A percentile compares a stretch with the other conserved stretches of the same genome.
Evolutionary conservation across 2,329 filamentous ascomycete species (phyloP).

Genomic region (Pseudogymnoascus sp.): DNA sequence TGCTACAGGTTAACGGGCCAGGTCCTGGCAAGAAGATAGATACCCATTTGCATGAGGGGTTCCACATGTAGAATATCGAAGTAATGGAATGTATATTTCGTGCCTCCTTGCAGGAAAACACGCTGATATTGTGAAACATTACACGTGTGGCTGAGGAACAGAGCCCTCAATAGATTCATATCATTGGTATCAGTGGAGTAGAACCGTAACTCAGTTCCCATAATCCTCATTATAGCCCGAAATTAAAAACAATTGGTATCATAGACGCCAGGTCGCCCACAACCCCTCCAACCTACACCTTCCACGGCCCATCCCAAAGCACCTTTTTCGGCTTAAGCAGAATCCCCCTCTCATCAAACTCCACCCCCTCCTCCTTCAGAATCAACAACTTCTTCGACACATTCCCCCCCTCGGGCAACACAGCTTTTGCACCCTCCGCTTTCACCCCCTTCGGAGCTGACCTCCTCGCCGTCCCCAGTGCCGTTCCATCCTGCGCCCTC

Average conservation of each 20-base stretch:
- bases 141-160: background rate
- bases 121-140: background rate
- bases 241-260: background rate
- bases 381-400: slow-evolving; percentile 37
- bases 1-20: slow-evolving; percentile 26
- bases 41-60: slow-evolving; percentile 2
- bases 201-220: background rate
- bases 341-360: slow-evolving; percentile 37
- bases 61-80: slow-evolving; percentile 3
- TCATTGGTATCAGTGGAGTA: background rate
- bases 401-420: slow-evolving; percentile 31
- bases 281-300: background rate
- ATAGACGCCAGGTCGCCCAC: background rate
- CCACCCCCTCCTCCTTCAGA: slow-evolving; percentile 38
- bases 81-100: background rate
- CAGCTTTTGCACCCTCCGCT: background rate
- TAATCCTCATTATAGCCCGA: background rate
- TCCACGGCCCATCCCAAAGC: slow-evolving; percentile 3
- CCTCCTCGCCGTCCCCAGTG: background rate
- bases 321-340: slow-evolving; percentile 20
- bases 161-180: background rate
- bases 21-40: slow-evolving; percentile 4
- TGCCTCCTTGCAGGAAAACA: background rate
- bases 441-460: background rate
- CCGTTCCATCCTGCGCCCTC: background rate